A percentile compares a stretch with the other conserved stretches of the same genome.
These are phyloP conservation scores for Plectosphaerella cucumerina DNA, from an alignment of 2,329 filamentous ascomycete species.

Conservation along the genomic window DNA sequence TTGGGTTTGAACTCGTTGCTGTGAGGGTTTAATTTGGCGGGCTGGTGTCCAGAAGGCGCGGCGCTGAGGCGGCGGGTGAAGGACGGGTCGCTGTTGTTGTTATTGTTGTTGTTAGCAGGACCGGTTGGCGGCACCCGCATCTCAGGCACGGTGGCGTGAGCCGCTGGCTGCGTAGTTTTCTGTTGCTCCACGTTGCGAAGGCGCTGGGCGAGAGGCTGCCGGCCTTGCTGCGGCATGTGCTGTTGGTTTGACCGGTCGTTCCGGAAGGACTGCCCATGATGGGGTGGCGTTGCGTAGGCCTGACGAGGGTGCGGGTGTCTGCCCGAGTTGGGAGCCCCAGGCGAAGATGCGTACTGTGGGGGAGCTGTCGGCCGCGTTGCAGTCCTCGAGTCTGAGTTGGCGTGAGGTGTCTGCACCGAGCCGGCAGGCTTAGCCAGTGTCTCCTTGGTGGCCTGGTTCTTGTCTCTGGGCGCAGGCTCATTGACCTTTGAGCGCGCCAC, in stretches of 20 bases:
- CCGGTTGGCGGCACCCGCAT: slow-evolving; percentile 70
- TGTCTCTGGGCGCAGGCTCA: slow-evolving; percentile 45
- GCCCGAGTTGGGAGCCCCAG: slow-evolving; percentile 13
- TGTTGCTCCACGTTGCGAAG: slow-evolving; percentile 49
- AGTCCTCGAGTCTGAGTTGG: slow-evolving; percentile 21
- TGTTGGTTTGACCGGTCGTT: slow-evolving; percentile 41
- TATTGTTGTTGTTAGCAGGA: slow-evolving; percentile 55
- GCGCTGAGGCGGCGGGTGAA: slow-evolving; percentile 51
- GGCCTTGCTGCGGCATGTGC: slow-evolving; percentile 34
- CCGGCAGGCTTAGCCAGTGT: slow-evolving; percentile 32
- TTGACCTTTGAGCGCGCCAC: slow-evolving; percentile 40
- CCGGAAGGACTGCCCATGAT: slow-evolving; percentile 43
- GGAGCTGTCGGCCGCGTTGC: slow-evolving; percentile 25
- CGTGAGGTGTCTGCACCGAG: slow-evolving; percentile 13
- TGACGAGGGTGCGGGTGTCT: slow-evolving; percentile 46
- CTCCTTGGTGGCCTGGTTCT: slow-evolving; percentile 46
- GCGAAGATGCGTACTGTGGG: neutral
- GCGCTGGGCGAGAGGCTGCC: slow-evolving; percentile 41
- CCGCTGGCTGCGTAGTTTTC: slow-evolving; percentile 37
- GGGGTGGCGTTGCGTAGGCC: slow-evolving; percentile 40
- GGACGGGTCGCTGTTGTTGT: slow-evolving; percentile 46
- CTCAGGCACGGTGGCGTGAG: slow-evolving; percentile 52
- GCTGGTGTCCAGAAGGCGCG: slow-evolving; percentile 42
- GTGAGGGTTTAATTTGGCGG: slow-evolving; percentile 59
- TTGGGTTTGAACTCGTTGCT: slow-evolving; percentile 82